Evolutionary conservation across 1,139 yeast species (phyloP), one percentile per base, ranked within the genome.

Genomic region (Scheffersomyces parashehatae): DNA sequence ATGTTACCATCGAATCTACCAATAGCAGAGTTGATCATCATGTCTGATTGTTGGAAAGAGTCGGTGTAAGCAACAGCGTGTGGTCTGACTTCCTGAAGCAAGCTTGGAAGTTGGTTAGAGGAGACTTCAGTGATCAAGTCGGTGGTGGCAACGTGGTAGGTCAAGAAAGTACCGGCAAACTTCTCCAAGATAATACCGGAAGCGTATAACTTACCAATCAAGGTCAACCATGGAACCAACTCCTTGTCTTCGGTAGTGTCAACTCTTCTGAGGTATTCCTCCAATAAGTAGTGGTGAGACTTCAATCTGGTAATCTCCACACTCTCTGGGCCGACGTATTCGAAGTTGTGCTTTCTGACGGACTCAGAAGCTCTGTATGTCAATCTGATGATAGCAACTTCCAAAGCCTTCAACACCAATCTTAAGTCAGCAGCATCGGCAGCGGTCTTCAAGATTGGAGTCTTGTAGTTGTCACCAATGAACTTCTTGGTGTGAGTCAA

Each of bases 1-100:
- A 88, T 83, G 63, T 90, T 86, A 53, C 98, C 98, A 58, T 88
- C 83, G 66, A 79, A 86, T 56, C 75, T 77, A 49, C 97, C 98
- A 50, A 91, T 78, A 29, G 96, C 85, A 2, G 97, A 81, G 68
- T 90, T 88, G 62, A 91, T 78, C 68, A 86, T 79, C 70, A 81
- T 87, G 67, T 91, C 97, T 31, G 91, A 81, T 59, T 86, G 77
- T 69, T 85, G 84, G 78, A 91, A 91, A 5, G 96, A 79, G 67
- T 91, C 98, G n/a, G 96, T 87, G 55, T 88, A 75, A 14, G 88
- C 88, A 61, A 89, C 81, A 45, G 85, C 86, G 58, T 86, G 84
- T 38, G 83, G 82, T 64, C 97, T 79, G 44, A 85, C 56, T 35
- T 68, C 72, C 14, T 66, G 59, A 51, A 82, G 67, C 46, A 83